Evolutionary conservation across 1,284 basidiomycete species (phyloP).

Genomic region (Fomitopsis schrenkii): DNA sequence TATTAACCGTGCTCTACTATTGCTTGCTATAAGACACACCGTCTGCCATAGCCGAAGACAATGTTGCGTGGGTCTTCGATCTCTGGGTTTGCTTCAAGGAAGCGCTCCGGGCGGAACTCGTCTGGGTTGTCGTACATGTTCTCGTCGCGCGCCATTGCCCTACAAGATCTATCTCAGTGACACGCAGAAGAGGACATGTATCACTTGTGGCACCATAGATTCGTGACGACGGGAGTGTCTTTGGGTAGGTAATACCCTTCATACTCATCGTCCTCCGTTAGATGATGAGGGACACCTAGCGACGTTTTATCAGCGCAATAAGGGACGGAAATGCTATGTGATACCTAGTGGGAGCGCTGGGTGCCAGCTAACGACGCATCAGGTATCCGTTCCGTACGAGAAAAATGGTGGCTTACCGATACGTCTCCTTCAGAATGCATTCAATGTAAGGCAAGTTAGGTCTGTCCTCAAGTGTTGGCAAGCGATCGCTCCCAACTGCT

Average conservation of each 20-base stretch:
- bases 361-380: not conserved
- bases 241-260: conserved; percentile 17
- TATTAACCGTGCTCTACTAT: too few relatives aligned
- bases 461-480: not conserved
- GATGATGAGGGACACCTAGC: not conserved
- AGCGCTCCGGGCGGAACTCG: not conserved
- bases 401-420: not conserved
- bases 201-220: not conserved
- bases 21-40: not conserved
- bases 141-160: not conserved
- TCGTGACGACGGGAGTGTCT: not conserved
- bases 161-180: not conserved
- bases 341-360: too few relatives aligned
- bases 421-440: not conserved
- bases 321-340: too few relatives aligned
- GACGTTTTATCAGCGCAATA: too few relatives aligned
- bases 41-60: not conserved
- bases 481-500: not conserved
- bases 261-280: not conserved
- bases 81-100: not conserved
- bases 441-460: not conserved
- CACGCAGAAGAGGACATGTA: too few relatives aligned
- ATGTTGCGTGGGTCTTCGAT: not conserved
- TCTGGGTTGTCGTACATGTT: not conserved
- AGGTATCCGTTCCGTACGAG: not conserved